Evolutionary conservation across 306 rosid species (phyloP).

Genomic region (Coriaria nepalensis): DNA sequence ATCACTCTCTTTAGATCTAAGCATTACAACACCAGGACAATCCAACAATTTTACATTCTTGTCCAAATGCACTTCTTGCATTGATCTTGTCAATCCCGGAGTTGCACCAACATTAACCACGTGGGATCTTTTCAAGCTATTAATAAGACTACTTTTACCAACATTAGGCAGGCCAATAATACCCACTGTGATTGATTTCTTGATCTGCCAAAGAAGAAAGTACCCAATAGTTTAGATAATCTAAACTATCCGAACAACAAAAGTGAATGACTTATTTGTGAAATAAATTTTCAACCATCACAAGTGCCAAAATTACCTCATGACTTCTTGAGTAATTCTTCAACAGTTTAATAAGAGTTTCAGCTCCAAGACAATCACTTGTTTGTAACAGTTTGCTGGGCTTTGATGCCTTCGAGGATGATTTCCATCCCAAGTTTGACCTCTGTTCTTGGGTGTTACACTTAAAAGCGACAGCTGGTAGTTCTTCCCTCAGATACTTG

Average conservation of each 20-base stretch:
- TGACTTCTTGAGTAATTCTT: slow-evolving; percentile 95
- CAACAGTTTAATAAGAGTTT: slow-evolving; percentile 78
- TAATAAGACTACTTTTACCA: slow-evolving; percentile 94
- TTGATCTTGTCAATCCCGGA: slow-evolving; percentile 79
- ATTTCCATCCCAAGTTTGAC: slow-evolving; percentile 86
- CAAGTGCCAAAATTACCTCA: slow-evolving; percentile 34
- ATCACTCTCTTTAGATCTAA: slow-evolving; percentile 46
- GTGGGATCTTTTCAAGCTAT: slow-evolving; percentile 66
- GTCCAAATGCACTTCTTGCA: slow-evolving; percentile 89
- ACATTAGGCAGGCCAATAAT: slow-evolving; percentile 91
- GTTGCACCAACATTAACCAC: slow-evolving; percentile 80
- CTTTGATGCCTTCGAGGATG: slow-evolving; percentile 53
- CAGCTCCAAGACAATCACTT: slow-evolving; percentile 97
- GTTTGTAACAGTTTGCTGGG: slow-evolving; percentile 53
- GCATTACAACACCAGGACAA: slow-evolving; percentile 96
- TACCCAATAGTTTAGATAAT: slow-evolving; percentile 8
- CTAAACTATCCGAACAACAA: background rate
- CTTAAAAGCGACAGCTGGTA: slow-evolving; percentile 94
- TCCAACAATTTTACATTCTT: slow-evolving; percentile 77
- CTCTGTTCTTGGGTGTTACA: slow-evolving; percentile 94
- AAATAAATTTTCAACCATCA: background rate
- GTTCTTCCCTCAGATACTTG: slow-evolving; percentile 79
- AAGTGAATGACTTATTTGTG: background rate
- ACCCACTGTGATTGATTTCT: slow-evolving; percentile 88
- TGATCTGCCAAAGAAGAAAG: slow-evolving; percentile 45